Percentiles rank a stretch among this genome's conserved stretches.
Conservation (phyloP, 345 rosid genomes). For the Gossypium bickii region DNA sequence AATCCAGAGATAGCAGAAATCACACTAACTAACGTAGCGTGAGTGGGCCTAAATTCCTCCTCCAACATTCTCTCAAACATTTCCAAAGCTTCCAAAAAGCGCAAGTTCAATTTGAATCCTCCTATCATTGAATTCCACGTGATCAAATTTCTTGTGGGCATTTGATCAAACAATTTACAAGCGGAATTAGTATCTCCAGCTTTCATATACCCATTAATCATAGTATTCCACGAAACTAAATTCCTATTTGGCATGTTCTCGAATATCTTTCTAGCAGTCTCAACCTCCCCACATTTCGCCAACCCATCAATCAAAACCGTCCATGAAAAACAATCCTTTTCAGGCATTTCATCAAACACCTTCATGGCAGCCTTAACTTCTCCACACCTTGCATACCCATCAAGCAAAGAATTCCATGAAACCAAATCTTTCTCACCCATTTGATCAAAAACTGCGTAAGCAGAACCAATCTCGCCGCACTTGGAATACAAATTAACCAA, state of each 20-base stretch:
- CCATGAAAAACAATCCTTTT: slow-evolving; percentile 40
- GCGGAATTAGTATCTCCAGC: slow-evolving; percentile 36
- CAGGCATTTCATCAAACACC: slow-evolving; percentile 43
- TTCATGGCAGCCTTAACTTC: slow-evolving; percentile 28
- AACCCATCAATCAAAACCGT: slow-evolving; percentile 42
- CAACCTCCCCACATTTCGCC: slow-evolving; percentile 19
- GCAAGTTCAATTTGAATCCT: slow-evolving; percentile 31
- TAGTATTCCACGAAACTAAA: slow-evolving; percentile 4
- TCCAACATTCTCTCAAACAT: slow-evolving; percentile 30
- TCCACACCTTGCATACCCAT: slow-evolving; percentile 18
- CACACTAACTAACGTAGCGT: slow-evolving; percentile 18
- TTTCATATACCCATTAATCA: slow-evolving; percentile 31
- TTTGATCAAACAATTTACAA: slow-evolving; percentile 10
- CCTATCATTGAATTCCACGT: slow-evolving; percentile 43
- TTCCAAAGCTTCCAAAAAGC: slow-evolving; percentile 29
- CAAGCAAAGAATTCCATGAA: not conserved
- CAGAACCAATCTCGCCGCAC: slow-evolving; percentile 35
- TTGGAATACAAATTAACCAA: slow-evolving; percentile 47
- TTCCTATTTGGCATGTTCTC: slow-evolving; percentile 37
- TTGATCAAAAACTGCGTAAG: not conserved
- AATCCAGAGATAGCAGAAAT: slow-evolving; percentile 54
- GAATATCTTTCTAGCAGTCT: slow-evolving; percentile 31
- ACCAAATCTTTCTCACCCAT: not conserved
- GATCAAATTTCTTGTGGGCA: slow-evolving; percentile 30
- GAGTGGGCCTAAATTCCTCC: not conserved